A percentile compares a stretch with the other conserved stretches of the same genome.
Conservation (phyloP, 2,329 filamentous ascomycete genomes). For the Calycina herbarum region DNA sequence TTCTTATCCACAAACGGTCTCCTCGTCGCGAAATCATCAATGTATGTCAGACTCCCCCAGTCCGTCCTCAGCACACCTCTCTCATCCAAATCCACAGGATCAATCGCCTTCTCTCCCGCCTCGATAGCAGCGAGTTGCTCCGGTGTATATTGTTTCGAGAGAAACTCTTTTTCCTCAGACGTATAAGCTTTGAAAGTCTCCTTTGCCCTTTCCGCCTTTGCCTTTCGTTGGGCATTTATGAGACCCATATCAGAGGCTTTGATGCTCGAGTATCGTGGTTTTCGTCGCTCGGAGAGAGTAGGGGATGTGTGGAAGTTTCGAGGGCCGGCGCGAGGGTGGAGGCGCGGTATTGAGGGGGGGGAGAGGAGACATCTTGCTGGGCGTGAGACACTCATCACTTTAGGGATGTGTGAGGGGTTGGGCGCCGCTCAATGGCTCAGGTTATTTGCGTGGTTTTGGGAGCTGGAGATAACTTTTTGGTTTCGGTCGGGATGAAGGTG, state of each 20-base stretch:
- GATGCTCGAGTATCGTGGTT: slow-evolving; percentile 42
- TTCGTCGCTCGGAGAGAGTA: slow-evolving; percentile 38
- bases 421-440: slow-evolving; percentile 28
- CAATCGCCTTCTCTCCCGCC: slow-evolving; percentile 76
- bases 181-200: slow-evolving; percentile 64
- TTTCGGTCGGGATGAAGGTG: not conserved
- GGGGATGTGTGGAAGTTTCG: slow-evolving; percentile 50
- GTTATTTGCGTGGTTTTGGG: not conserved
- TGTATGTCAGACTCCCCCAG: slow-evolving; percentile 69
- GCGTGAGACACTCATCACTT: slow-evolving; percentile 48
- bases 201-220: slow-evolving; percentile 30
- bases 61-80: slow-evolving; percentile 74
- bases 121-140: slow-evolving; percentile 80
- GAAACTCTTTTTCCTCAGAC: slow-evolving; percentile 59
- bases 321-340: slow-evolving; percentile 44
- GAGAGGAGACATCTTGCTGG: slow-evolving; percentile 52
- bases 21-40: slow-evolving; percentile 79
- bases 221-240: slow-evolving; percentile 12
- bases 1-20: slow-evolving; percentile 77
- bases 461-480: slow-evolving; percentile 4
- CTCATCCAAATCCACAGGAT: slow-evolving; percentile 69
- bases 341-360: slow-evolving; percentile 44
- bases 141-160: slow-evolving; percentile 71
- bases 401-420: slow-evolving; percentile 22
- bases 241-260: slow-evolving; percentile 39